Conservation (phyloP, 192 early-diverging fungal species). For the Cetraspora pellucida region DNA sequence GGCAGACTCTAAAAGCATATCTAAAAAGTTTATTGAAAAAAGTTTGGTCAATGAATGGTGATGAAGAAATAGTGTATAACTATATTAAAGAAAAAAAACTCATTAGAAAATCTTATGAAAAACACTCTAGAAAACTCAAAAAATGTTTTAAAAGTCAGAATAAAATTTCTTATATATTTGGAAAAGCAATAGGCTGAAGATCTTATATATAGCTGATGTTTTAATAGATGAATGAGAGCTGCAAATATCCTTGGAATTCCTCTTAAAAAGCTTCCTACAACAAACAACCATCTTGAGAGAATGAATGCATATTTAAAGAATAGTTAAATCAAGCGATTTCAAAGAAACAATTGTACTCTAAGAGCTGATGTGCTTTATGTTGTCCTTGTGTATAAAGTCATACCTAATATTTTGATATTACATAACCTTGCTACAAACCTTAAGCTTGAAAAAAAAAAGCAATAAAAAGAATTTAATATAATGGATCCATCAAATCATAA, state of each 20-base stretch:
- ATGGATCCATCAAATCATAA: too few species aligned
- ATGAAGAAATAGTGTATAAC: too few species aligned
- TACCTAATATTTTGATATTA: too few species aligned
- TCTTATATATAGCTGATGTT: not conserved
- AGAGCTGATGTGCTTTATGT: not conserved
- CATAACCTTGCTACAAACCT: too few species aligned
- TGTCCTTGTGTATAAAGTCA: too few species aligned
- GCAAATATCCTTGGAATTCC: not conserved
- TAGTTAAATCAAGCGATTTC: not conserved
- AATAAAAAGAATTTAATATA: too few species aligned
- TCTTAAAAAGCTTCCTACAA: not conserved
- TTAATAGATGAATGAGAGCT: not conserved
- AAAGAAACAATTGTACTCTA: not conserved
- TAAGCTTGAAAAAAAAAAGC: too few species aligned
- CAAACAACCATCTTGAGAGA: slow-evolving; percentile 6
- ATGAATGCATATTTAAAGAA: not conserved
- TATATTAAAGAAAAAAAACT: too few species aligned
- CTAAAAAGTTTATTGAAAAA: not conserved
- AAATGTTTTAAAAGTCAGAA: not conserved
- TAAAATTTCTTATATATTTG: not conserved
- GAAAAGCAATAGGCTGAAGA: not conserved
- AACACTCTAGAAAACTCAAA: not conserved
- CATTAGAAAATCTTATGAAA: too few species aligned
- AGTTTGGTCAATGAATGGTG: too few species aligned
- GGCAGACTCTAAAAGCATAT: not conserved